Conservation (phyloP, 306 rosid genomes). For the Ziziphus jujuba region DNA sequence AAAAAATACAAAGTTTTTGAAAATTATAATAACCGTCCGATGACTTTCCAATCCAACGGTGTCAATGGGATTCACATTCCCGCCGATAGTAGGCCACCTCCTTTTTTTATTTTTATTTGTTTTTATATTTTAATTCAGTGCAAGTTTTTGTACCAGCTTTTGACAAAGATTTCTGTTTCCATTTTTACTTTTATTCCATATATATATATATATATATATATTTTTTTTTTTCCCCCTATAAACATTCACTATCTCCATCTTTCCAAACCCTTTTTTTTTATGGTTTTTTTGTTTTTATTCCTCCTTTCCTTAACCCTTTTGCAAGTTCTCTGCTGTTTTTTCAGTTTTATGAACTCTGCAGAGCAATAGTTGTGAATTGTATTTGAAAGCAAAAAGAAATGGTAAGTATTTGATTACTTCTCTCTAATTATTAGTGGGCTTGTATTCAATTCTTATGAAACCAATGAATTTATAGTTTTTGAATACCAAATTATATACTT, state of each 20-base stretch:
- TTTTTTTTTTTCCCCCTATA: conserved; percentile 1
- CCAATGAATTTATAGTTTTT: conserved; percentile 7
- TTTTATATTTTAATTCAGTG: background rate
- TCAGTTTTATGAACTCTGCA: conserved; percentile 33
- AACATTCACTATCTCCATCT: conserved; percentile 8
- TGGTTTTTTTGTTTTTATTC: too few relatives aligned
- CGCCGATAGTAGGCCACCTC: conserved; percentile 41
- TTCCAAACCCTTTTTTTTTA: background rate
- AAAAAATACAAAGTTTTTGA: too few relatives aligned
- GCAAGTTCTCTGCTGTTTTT: conserved; percentile 22
- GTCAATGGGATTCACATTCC: conserved; percentile 25
- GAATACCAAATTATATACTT: conserved; percentile 6
- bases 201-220: too few relatives aligned
- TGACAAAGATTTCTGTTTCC: conserved; percentile 25
- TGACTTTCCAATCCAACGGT: conserved; percentile 49
- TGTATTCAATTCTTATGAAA: background rate
- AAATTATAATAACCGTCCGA: conserved; percentile 29
- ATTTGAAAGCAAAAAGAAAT: conserved; percentile 39
- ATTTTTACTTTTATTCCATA: conserved; percentile 15
- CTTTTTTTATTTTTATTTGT: background rate
- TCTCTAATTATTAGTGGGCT: background rate
- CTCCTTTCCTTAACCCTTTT: conserved; percentile 4
- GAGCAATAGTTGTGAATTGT: conserved; percentile 19
- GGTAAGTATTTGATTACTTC: conserved; percentile 38
- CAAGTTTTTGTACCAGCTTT: too few relatives aligned